These are phyloP conservation scores for Zychaea mexicana DNA, from an alignment of 371 early-diverging fungal species.

Conservation along the genomic window DNA sequence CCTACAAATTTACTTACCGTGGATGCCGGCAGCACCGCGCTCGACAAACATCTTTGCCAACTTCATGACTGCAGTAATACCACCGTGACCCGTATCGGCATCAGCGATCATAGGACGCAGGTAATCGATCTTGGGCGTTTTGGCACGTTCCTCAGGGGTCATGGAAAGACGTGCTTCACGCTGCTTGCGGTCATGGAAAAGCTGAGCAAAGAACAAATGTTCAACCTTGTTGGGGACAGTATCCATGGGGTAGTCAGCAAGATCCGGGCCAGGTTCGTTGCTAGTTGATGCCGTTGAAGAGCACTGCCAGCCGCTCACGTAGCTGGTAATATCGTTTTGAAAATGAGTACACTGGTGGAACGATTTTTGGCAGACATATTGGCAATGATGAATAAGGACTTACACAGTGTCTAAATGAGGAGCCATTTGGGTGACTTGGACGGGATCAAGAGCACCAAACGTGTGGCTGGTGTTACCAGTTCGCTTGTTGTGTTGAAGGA, in stretches of 20 bases:
- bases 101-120: conserved; percentile 97
- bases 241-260: conserved; percentile 99
- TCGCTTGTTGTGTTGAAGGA: conserved; percentile 80
- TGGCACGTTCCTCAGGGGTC: conserved; percentile 70
- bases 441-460: conserved; percentile 83
- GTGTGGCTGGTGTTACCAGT: conserved; percentile 87
- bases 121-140: conserved; percentile 85
- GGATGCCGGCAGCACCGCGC: conserved; percentile 93
- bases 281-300: conserved; percentile 96
- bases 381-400: neutral
- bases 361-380: no score
- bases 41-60: conserved; percentile 95
- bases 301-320: conserved; percentile 98
- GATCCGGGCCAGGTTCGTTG: conserved; percentile 99
- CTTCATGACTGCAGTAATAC: conserved; percentile 93
- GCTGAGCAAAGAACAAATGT: conserved; percentile 97
- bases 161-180: conserved; percentile 84
- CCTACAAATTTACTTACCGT: conserved; percentile 41
- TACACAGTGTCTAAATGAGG: conserved; percentile 92
- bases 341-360: no score
- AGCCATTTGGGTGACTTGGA: conserved; percentile 96
- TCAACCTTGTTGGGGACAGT: conserved; percentile 99
- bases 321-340: conserved; percentile 28
- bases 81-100: conserved; percentile 97
- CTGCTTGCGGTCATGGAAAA: conserved; percentile 98